Base-by-base conservation (phyloP, 768 basidiomycete species). In the Grammothele lineata region DNA sequence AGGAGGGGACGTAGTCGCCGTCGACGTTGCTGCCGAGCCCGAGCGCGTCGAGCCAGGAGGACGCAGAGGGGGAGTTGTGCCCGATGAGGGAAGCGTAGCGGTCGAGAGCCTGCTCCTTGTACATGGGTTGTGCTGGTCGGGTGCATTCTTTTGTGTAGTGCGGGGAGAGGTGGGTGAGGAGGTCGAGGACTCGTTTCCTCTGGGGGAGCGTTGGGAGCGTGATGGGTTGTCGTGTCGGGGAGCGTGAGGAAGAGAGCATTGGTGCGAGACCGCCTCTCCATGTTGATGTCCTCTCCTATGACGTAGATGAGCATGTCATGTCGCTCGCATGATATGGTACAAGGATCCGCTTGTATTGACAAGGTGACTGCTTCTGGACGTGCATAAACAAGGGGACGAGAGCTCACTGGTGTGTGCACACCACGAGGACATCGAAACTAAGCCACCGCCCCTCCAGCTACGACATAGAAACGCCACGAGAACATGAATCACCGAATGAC, bases 111-210 rank as follows among this genome's bases (percentile, higher is more conserved):
- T 99, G 96, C 37, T 87, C 78, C 46, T 73, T 73, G 65, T 98
- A 99, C 26, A 90, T 72, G 6, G 85, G 80, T 64, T 97, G 95
- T 4, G 90, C 74, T 57, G 77, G 74, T 42, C 89, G 80, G 7
- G 89, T 91, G 69, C 94, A 98, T 68, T 94, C 86, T 47, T 84
- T 85, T 17, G 96, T 98, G 64, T 98, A 86, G 62, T 96, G 92
- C 0, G 92, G 83, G 0, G 92, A 83, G 38, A 99, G 78, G 4
- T 86, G 85, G 23, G 87, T 87, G 46, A 99, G 75, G 43, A 97
- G 77, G 46, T 92, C 83, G 27, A 98, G 77, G 11, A 98, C 82
- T 19, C 93, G 85, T 22, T 74, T 74, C 12, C 96, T 85, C 66
- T 98, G 92, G 37, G 86, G 83, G 11, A 85, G 63, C 0, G 87